Evolutionary conservation across 2,329 filamentous ascomycete genomes (phyloP).

Genomic region (Stagonosporopsis chrysanthemi): DNA sequence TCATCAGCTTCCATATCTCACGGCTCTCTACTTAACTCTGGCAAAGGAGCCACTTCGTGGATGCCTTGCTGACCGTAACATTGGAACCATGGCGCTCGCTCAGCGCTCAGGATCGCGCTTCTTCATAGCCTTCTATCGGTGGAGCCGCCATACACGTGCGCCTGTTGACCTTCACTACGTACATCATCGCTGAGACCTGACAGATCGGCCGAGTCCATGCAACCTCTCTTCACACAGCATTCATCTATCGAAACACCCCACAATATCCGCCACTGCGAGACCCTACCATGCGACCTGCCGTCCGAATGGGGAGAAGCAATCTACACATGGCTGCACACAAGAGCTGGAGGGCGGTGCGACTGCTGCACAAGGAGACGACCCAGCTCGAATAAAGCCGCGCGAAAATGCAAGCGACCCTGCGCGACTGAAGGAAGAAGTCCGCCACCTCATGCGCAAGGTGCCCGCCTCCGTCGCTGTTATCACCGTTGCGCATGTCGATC

Average conservation of each 20-base stretch:
- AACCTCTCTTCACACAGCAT: not conserved
- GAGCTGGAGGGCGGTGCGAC: not conserved
- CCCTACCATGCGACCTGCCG: constrained; percentile 7
- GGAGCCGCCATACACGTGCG: constrained; percentile 46
- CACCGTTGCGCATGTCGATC: constrained; percentile 47
- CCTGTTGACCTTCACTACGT: not conserved
- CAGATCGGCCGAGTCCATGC: constrained; percentile 24
- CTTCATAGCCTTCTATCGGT: constrained; percentile 55
- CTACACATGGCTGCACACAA: constrained; percentile 1
- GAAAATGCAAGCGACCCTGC: not conserved
- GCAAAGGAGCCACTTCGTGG: not conserved
- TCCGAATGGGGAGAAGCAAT: not conserved
- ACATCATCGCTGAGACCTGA: constrained; percentile 7
- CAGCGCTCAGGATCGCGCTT: constrained; percentile 46
- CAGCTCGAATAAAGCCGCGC: too few relatives aligned
- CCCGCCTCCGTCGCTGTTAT: constrained; percentile 66
- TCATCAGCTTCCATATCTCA: constrained; percentile 8
- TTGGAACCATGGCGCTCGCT: constrained; percentile 27
- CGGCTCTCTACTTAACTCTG: not conserved
- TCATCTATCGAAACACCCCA: not conserved
- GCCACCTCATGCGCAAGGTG: constrained; percentile 60
- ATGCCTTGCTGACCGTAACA: constrained; percentile 8
- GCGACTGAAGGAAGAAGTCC: constrained; percentile 26
- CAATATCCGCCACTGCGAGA: not conserved
- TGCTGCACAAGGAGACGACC: not conserved